A percentile compares a stretch with the other conserved stretches of the same genome.
phyloP scores from a whole-genome alignment of 352 stramenopile species.

The Globisporangium heterothallicum region DNA sequence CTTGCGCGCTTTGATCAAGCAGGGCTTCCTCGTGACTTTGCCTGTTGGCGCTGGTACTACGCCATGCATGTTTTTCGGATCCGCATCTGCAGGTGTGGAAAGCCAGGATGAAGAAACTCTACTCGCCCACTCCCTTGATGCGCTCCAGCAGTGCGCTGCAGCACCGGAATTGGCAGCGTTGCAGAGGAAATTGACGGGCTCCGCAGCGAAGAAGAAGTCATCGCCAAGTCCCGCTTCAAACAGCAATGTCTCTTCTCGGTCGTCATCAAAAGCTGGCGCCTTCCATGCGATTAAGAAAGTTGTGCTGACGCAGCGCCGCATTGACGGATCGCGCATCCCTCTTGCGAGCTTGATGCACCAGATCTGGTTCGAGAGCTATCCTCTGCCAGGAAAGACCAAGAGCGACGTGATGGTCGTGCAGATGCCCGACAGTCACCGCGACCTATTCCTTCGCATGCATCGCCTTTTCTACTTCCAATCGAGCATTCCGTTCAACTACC shows the following conservation, averaged over 20 bases:
- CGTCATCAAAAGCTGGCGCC: slow-evolving; percentile 30
- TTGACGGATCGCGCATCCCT: slow-evolving; percentile 68
- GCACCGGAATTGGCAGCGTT: slow-evolving; percentile 37
- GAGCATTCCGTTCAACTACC: slow-evolving; percentile 16
- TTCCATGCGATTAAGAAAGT: slow-evolving; percentile 38
- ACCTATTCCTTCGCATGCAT: slow-evolving; percentile 66
- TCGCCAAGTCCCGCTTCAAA: not conserved
- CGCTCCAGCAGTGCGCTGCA: slow-evolving; percentile 47
- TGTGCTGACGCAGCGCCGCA: slow-evolving; percentile 54
- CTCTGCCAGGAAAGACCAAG: slow-evolving; percentile 24
- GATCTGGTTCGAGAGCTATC: slow-evolving; percentile 45
- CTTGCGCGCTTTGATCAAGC: slow-evolving; percentile 3
- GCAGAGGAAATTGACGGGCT: slow-evolving; percentile 54
- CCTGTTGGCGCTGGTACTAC: not conserved
- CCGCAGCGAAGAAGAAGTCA: slow-evolving; percentile 20
- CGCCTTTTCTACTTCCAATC: slow-evolving; percentile 70
- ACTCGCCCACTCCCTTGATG: slow-evolving; percentile 29
- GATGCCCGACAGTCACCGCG: slow-evolving; percentile 30
- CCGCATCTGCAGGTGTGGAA: not conserved
- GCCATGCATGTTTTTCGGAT: slow-evolving; percentile 1
- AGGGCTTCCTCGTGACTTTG: slow-evolving; percentile 11
- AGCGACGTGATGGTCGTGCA: slow-evolving; percentile 45
- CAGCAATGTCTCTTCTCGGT: slow-evolving; percentile 1
- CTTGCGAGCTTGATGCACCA: slow-evolving; percentile 52
- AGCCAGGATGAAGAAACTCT: slow-evolving; percentile 17